Evolutionary conservation across 2,329 filamentous ascomycete species (phyloP).

Genomic region (Fusarium nematophilum): DNA sequence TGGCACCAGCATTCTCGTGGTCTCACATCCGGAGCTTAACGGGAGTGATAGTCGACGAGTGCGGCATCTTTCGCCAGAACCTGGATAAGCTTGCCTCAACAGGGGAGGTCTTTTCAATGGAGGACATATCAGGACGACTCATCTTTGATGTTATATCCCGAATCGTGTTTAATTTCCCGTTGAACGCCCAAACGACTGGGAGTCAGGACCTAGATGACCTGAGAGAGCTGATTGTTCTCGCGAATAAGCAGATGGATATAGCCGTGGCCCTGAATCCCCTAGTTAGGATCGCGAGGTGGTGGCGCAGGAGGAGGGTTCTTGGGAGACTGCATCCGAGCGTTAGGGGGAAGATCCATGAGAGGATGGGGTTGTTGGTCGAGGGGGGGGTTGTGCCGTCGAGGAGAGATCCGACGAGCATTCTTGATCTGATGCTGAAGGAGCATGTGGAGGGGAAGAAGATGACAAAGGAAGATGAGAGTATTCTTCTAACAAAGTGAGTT

Average conservation of each 20-base stretch:
- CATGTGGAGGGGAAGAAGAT: background rate
- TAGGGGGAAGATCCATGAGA: background rate
- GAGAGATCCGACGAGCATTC: slow-evolving; percentile 17
- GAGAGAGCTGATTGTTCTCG: slow-evolving; percentile 15
- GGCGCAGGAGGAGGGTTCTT: slow-evolving; percentile 6
- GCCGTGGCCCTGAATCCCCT: slow-evolving; percentile 11
- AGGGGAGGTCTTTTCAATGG: slow-evolving; percentile 22
- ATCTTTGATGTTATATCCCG: slow-evolving; percentile 7
- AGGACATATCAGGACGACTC: background rate
- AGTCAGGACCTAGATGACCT: slow-evolving; percentile 11
- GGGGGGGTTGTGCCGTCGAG: slow-evolving; percentile 6
- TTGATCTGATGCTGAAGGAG: slow-evolving; percentile 27
- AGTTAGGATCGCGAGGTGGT: slow-evolving; percentile 4
- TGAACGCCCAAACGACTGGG: slow-evolving; percentile 11
- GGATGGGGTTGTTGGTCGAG: background rate
- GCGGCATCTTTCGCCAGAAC: background rate
- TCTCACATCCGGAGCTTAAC: background rate
- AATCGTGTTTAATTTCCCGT: background rate
- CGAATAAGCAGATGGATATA: background rate
- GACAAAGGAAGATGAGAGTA: background rate
- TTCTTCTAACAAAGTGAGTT: slow-evolving; percentile 6
- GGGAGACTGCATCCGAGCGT: slow-evolving; percentile 3
- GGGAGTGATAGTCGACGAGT: slow-evolving; percentile 13
- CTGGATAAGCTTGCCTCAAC: background rate
- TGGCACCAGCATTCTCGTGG: slow-evolving; percentile 19